phyloP scores from a whole-genome alignment of 768 basidiomycete species.

The Amanita muscaria region DNA sequence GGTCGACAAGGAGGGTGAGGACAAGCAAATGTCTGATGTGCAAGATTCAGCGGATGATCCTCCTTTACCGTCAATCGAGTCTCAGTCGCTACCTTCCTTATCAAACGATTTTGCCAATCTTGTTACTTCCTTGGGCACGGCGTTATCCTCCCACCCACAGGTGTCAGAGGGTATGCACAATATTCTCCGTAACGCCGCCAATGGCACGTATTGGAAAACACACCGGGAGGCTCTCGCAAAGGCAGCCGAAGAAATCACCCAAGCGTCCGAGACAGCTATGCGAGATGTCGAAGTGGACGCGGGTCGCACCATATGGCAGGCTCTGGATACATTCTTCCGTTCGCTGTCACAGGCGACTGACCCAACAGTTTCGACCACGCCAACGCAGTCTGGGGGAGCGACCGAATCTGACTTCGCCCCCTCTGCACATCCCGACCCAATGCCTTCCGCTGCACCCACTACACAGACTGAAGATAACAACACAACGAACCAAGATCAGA shows the following conservation, averaged over 20 bases:
- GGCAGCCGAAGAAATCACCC: conserved; percentile 46
- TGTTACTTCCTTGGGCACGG: conserved; percentile 44
- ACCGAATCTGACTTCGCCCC: no score
- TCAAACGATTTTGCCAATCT: conserved; percentile 57
- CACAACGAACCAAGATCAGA: neutral
- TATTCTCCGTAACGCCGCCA: conserved; percentile 51
- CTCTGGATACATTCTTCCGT: conserved; percentile 50
- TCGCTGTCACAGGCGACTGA: conserved; percentile 33
- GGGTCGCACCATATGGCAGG: conserved; percentile 51
- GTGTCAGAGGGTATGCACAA: conserved; percentile 58
- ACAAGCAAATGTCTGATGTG: conserved; percentile 12
- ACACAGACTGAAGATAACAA: neutral
- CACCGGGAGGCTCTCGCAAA: conserved; percentile 54
- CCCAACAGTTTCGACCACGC: no score
- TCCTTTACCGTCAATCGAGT: conserved; percentile 39
- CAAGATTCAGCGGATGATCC: conserved; percentile 22
- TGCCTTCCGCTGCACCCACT: neutral
- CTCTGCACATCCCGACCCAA: conserved; percentile 8
- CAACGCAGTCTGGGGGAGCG: no score
- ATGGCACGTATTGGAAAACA: conserved; percentile 60
- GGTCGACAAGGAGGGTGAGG: conserved; percentile 5
- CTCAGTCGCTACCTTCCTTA: conserved; percentile 34
- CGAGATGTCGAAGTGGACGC: conserved; percentile 58
- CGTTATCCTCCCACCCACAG: conserved; percentile 61
- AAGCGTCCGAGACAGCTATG: conserved; percentile 33